Conservation (phyloP, 176 grass and related monocot genomes). For the Puya raimondii region DNA sequence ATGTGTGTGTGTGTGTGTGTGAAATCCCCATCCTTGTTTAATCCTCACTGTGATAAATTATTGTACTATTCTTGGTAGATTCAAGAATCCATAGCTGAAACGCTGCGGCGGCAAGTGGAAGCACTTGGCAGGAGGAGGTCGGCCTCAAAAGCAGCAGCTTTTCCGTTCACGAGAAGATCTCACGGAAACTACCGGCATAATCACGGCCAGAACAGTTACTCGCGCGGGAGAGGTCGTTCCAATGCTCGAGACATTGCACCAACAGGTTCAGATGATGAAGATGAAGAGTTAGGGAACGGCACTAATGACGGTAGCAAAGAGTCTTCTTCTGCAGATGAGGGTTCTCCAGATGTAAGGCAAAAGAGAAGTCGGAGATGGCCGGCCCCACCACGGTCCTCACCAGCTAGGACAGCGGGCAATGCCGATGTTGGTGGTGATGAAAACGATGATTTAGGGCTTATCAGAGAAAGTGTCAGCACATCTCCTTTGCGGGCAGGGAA, state of each 20-base stretch:
- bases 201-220: constrained; percentile 10
- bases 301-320: constrained; percentile 51
- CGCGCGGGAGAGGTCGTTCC: constrained; percentile 37
- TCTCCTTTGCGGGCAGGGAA: constrained; percentile 40
- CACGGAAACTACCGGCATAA: constrained; percentile 39
- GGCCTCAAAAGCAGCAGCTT: constrained; percentile 37
- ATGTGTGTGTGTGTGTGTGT: too few species aligned
- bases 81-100: constrained; percentile 75
- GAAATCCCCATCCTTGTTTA: too few species aligned
- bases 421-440: constrained; percentile 39
- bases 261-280: constrained; percentile 52
- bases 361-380: constrained; percentile 42
- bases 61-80: constrained; percentile 45
- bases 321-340: constrained; percentile 52
- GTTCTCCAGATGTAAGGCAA: constrained; percentile 47
- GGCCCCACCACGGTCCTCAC: constrained; percentile 31
- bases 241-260: constrained; percentile 21
- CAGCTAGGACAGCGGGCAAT: constrained; percentile 37
- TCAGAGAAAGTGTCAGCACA: constrained; percentile 39
- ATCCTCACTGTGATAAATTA: not conserved
- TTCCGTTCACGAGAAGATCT: constrained; percentile 44
- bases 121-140: constrained; percentile 53
- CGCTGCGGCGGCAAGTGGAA: constrained; percentile 50
- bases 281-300: constrained; percentile 48
- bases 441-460: constrained; percentile 33